Evolutionary conservation across 202 grass and related monocot genomes (phyloP).

Genomic region (Carex sylvatica): DNA sequence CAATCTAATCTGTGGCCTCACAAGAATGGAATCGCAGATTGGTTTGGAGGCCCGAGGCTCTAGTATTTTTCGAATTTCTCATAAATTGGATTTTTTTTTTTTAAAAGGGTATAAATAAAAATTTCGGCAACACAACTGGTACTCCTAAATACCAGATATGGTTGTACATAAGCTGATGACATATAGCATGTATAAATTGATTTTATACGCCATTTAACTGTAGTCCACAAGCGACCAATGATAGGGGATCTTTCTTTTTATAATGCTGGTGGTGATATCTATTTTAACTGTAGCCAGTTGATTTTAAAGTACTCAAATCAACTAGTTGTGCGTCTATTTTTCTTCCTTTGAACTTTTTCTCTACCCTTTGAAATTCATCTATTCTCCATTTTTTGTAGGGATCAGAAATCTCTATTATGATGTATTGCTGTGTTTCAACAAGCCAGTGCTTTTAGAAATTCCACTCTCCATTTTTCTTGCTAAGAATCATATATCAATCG

Average conservation of each 20-base stretch:
- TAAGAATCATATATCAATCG: too few species aligned
- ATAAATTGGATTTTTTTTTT: too few species aligned
- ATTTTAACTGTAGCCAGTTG: constrained; percentile 17
- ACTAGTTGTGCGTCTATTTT: neutral
- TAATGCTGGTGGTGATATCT: constrained; percentile 11
- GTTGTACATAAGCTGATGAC: neutral
- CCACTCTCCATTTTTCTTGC: too few species aligned
- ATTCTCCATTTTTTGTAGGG: neutral
- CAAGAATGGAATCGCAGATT: too few species aligned
- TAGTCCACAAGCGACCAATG: constrained; percentile 20
- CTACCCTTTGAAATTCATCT: neutral
- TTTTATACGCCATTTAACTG: constrained; percentile 18
- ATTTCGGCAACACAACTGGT: neutral
- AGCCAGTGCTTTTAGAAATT: too few species aligned
- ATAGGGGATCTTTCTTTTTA: constrained; percentile 7
- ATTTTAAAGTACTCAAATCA: constrained; percentile 16
- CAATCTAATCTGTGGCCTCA: too few species aligned
- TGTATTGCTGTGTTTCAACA: too few species aligned
- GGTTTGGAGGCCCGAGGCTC: too few species aligned
- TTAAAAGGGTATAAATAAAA: too few species aligned
- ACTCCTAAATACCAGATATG: neutral
- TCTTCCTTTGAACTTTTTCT: neutral
- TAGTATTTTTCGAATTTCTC: too few species aligned
- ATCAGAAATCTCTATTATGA: neutral
- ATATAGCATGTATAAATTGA: neutral